Percentiles rank a stretch among this genome's conserved stretches.
phyloP scores from a whole-genome alignment of 2,329 filamentous ascomycete genomes.

The Lecanicillium sp. region DNA sequence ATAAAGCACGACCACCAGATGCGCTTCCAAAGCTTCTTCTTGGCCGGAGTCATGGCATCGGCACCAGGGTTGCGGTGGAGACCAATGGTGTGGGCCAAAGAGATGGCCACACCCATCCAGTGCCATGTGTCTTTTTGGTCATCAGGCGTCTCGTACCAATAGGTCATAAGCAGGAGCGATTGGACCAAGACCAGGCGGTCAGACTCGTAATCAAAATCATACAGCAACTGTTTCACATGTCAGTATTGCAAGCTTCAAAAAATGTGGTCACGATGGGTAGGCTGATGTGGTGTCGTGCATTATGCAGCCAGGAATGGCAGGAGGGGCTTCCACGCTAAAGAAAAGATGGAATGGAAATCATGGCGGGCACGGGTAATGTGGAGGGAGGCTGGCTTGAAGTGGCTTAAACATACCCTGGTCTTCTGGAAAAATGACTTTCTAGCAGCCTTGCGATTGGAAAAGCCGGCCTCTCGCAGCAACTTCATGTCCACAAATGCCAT shows the following conservation, averaged over 20 bases:
- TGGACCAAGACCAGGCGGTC: constrained; percentile 86
- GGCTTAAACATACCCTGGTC: constrained; percentile 56
- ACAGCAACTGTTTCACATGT: constrained; percentile 51
- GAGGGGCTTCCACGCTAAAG: constrained; percentile 3
- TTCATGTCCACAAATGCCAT: constrained; percentile 81
- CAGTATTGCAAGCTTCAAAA: constrained; percentile 10
- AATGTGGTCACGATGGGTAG: constrained; percentile 1
- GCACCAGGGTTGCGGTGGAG: constrained; percentile 76
- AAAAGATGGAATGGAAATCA: no score
- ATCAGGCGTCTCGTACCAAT: constrained; percentile 95
- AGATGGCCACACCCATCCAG: constrained; percentile 96
- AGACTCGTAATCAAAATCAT: constrained; percentile 91
- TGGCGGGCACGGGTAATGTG: constrained; percentile 3
- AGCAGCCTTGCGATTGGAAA: constrained; percentile 67
- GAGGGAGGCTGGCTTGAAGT: constrained; percentile 1
- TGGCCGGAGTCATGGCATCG: constrained; percentile 63
- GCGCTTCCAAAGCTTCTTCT: constrained; percentile 82
- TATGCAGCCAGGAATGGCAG: neutral
- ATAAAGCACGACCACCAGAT: constrained; percentile 99
- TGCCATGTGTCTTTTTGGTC: constrained; percentile 98
- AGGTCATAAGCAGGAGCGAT: constrained; percentile 83
- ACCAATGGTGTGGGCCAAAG: constrained; percentile 86
- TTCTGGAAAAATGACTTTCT: constrained; percentile 85
- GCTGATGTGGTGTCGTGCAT: neutral
- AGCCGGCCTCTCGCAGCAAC: constrained; percentile 68